Evolutionary conservation across 2,329 filamentous ascomycete species (phyloP).

Genomic region (Hypoxylon sp.): DNA sequence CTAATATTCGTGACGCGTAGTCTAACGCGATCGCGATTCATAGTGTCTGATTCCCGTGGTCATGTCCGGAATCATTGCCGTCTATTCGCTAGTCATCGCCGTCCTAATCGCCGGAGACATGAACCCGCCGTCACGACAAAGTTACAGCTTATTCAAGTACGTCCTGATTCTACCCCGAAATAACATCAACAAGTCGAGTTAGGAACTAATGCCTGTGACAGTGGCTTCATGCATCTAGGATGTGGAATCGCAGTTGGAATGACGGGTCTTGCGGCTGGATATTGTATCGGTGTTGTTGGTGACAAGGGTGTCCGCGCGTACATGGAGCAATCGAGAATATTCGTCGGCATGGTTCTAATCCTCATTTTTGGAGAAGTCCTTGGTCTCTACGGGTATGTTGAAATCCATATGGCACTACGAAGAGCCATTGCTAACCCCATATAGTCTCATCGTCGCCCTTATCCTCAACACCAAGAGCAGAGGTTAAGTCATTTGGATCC

Average conservation of each 20-base stretch:
- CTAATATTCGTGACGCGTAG: not conserved
- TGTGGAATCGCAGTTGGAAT: conserved; percentile 92
- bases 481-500: conserved; percentile 61
- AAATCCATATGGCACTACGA: conserved; percentile 38
- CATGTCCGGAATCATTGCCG: conserved; percentile 99
- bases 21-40: conserved; percentile 34
- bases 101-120: conserved; percentile 96
- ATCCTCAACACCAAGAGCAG: conserved; percentile 91
- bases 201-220: conserved; percentile 55
- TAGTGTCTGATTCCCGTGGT: conserved; percentile 89
- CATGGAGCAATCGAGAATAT: conserved; percentile 96
- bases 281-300: conserved; percentile 95
- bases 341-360: conserved; percentile 98
- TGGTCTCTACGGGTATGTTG: conserved; percentile 90
- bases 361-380: conserved; percentile 98
- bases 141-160: conserved; percentile 88
- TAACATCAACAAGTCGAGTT: not conserved
- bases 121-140: conserved; percentile 74
- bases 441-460: conserved; percentile 89
- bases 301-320: conserved; percentile 94
- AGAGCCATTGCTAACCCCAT: conserved; percentile 41
- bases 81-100: conserved; percentile 96
- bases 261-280: conserved; percentile 93
- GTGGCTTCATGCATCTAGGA: conserved; percentile 93
- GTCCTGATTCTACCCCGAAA: conserved; percentile 51